A percentile compares a stretch with the other conserved stretches of the same genome.
Conservation (phyloP, 2,329 filamentous ascomycete genomes). For the Cadophora sp. region DNA sequence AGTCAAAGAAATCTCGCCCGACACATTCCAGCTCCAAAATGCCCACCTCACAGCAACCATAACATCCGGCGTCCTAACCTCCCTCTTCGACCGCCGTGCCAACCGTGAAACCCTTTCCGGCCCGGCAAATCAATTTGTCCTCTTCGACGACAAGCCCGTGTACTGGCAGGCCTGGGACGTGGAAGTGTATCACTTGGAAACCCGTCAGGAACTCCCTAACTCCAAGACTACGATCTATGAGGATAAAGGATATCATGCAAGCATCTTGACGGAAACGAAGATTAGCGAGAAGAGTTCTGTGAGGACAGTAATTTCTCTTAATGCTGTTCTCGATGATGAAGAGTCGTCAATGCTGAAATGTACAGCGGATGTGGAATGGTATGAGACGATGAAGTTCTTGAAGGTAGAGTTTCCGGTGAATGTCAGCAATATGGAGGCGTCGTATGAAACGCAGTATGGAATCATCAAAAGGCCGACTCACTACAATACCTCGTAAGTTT, state of each 20-base stretch:
- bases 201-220: slow-evolving; percentile 75
- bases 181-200: slow-evolving; percentile 93
- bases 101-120: slow-evolving; percentile 80
- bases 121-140: slow-evolving; percentile 89
- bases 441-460: slow-evolving; percentile 94
- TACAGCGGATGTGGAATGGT: slow-evolving; percentile 93
- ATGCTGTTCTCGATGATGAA: slow-evolving; percentile 68
- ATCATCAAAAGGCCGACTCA: slow-evolving; percentile 90
- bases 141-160: slow-evolving; percentile 96
- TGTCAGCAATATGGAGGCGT: slow-evolving; percentile 87
- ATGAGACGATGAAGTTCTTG: slow-evolving; percentile 95
- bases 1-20: slow-evolving; percentile 57
- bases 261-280: slow-evolving; percentile 81
- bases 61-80: slow-evolving; percentile 78
- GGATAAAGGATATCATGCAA: slow-evolving; percentile 75
- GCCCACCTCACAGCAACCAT: slow-evolving; percentile 78
- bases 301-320: slow-evolving; percentile 83
- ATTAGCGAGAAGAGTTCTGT: slow-evolving; percentile 89
- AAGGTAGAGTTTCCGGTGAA: slow-evolving; percentile 98
- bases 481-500: slow-evolving; percentile 82
- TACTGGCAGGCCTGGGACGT: slow-evolving; percentile 99
- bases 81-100: slow-evolving; percentile 76
- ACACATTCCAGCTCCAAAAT: slow-evolving; percentile 81
- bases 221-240: slow-evolving; percentile 75
- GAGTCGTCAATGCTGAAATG: slow-evolving; percentile 75